Evolutionary conservation across 495 filamentous ascomycete genomes (phyloP).

Genomic region (Tuber magnatum): DNA sequence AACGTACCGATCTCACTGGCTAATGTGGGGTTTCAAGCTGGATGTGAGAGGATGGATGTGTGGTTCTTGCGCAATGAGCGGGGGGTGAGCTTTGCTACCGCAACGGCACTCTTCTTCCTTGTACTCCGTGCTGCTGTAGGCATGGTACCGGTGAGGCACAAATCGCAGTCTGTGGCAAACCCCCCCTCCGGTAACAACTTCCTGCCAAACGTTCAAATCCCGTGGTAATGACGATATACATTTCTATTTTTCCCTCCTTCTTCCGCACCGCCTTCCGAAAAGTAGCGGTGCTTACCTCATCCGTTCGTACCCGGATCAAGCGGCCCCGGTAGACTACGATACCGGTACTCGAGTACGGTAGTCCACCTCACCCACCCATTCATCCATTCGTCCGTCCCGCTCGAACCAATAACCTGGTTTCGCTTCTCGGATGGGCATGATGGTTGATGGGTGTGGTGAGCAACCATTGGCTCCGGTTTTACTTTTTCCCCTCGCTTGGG

Average conservation of each 20-base stretch:
- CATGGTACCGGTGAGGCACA: no score
- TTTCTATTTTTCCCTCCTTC: not conserved
- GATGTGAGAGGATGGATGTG: not conserved
- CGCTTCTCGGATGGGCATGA: not conserved
- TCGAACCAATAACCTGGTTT: slow-evolving; percentile 1
- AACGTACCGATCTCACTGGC: not conserved
- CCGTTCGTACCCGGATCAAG: not conserved
- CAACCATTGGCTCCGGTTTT: not conserved
- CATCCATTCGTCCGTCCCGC: not conserved
- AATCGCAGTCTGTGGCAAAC: no score
- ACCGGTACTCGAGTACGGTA: no score
- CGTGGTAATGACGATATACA: not conserved
- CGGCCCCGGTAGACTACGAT: no score
- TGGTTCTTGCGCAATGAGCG: not conserved
- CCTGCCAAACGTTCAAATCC: not conserved
- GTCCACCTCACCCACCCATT: not conserved
- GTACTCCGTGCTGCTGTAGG: no score
- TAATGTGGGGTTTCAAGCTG: not conserved
- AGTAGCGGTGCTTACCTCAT: not conserved
- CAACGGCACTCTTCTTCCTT: no score
- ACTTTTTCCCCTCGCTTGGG: not conserved
- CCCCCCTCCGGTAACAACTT: not conserved
- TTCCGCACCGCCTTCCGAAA: not conserved
- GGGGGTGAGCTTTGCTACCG: not conserved
- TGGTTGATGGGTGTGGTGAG: not conserved